These are phyloP conservation scores for Albizia julibrissin DNA, from an alignment of 306 rosid species.

Conservation along the genomic window DNA sequence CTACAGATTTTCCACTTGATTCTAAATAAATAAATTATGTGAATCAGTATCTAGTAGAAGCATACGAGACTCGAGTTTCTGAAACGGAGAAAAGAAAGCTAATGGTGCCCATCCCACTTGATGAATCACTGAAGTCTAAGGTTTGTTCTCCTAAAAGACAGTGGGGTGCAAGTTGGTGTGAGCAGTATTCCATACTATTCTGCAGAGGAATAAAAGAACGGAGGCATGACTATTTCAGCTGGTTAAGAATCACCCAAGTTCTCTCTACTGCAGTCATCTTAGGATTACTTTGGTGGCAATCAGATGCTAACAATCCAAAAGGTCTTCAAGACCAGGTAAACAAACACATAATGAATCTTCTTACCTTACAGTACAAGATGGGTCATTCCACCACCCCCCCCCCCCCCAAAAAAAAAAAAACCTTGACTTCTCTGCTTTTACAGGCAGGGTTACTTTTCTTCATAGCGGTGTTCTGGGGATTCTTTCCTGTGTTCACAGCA, in stretches of 20 bases:
- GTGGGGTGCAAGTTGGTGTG: conserved; percentile 91
- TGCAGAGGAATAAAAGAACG: conserved; percentile 85
- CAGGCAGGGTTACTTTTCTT: conserved; percentile 98
- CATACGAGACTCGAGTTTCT: conserved; percentile 75
- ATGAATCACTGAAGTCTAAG: conserved; percentile 67
- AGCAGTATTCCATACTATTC: conserved; percentile 71
- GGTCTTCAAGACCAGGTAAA: conserved; percentile 90
- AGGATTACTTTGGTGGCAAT: conserved; percentile 98
- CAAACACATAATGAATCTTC: background rate
- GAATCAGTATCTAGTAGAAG: conserved; percentile 80
- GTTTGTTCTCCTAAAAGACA: conserved; percentile 48
- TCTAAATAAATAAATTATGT: background rate
- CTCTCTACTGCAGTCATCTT: conserved; percentile 82
- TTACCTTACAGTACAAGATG: conserved; percentile 4
- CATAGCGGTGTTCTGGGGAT: conserved; percentile 98
- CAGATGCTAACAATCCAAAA: conserved; percentile 57
- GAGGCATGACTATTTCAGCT: conserved; percentile 90
- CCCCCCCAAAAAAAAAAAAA: no score
- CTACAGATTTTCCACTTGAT: conserved; percentile 15
- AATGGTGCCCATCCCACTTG: conserved; percentile 62
- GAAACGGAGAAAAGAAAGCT: conserved; percentile 77
- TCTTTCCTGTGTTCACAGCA: conserved; percentile 93
- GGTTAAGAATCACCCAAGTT: conserved; percentile 96
- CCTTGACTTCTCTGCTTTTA: background rate
- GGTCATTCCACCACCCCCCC: no score